A percentile compares a stretch with the other conserved stretches of the same genome.
Evolutionary conservation across 148 eudicot species (phyloP).

Genomic region (Talinum fruticosum): DNA sequence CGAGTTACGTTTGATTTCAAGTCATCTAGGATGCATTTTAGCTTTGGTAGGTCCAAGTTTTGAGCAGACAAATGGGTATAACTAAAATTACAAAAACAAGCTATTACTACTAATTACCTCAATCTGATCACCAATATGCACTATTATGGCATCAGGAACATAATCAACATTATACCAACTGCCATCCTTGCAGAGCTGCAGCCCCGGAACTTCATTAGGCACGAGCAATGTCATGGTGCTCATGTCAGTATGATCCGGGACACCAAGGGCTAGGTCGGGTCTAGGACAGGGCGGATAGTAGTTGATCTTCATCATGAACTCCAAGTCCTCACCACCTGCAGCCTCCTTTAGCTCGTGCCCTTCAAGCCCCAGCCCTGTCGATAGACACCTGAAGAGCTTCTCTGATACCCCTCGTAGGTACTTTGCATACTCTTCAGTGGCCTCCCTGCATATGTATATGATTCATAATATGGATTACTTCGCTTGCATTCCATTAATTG

Average conservation of each 20-base stretch:
- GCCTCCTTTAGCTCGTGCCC: constrained; percentile 31
- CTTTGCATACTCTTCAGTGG: constrained; percentile 34
- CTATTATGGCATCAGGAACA: constrained; percentile 40
- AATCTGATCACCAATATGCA: constrained; percentile 45
- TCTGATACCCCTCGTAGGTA: constrained; percentile 30
- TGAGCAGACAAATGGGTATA: too few species aligned
- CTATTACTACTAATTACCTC: constrained; percentile 33
- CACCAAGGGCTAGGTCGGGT: constrained; percentile 57
- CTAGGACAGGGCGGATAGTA: constrained; percentile 57
- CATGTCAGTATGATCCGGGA: constrained; percentile 56
- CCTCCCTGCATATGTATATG: constrained; percentile 23
- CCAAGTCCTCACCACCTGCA: constrained; percentile 38
- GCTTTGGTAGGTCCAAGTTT: too few species aligned
- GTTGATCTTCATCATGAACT: constrained; percentile 45
- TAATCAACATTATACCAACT: constrained; percentile 44
- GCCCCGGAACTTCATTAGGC: constrained; percentile 52
- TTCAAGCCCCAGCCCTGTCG: constrained; percentile 45
- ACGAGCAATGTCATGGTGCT: constrained; percentile 44
- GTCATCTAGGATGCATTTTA: too few species aligned
- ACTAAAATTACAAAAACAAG: too few species aligned
- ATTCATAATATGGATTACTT: too few species aligned
- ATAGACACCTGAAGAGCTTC: constrained; percentile 34
- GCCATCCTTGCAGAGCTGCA: constrained; percentile 36
- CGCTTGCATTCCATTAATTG: too few species aligned
- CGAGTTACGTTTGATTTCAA: too few species aligned